phyloP scores from a whole-genome alignment of 495 filamentous ascomycete species.

The Neurospora sublineolata region DNA sequence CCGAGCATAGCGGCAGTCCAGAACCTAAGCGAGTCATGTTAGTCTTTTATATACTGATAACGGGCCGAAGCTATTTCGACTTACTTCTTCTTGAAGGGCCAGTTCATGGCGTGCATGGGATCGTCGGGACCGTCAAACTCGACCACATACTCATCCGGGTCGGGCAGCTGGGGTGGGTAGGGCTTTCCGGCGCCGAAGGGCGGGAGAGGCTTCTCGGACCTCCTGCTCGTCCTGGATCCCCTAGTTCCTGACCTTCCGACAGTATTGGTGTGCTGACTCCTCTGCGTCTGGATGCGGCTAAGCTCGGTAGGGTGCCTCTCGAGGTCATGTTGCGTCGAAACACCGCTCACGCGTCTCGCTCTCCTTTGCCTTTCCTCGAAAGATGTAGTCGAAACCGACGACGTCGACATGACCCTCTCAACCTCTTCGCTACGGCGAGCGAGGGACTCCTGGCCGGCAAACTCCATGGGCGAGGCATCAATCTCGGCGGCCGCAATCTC shows the following conservation, averaged over 20 bases:
- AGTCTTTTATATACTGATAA: conserved; percentile 1
- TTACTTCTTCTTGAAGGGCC: conserved; percentile 66
- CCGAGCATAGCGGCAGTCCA: conserved; percentile 61
- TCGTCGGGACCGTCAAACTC: conserved; percentile 75
- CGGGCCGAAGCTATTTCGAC: conserved; percentile 13
- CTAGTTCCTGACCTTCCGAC: conserved; percentile 41
- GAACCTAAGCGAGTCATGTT: conserved; percentile 33
- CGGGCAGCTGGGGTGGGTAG: conserved; percentile 61
- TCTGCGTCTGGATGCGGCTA: conserved; percentile 61
- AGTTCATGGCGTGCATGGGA: conserved; percentile 74
- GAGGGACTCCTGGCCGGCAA: conserved; percentile 12
- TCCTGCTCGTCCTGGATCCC: conserved; percentile 33
- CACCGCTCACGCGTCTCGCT: conserved; percentile 37
- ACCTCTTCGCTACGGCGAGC: conserved; percentile 31
- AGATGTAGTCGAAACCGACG: conserved; percentile 37
- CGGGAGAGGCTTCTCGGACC: conserved; percentile 45
- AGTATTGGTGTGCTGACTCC: conserved; percentile 64
- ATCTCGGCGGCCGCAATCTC: conserved; percentile 40
- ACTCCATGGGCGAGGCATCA: conserved; percentile 20
- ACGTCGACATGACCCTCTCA: conserved; percentile 37
- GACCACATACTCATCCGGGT: conserved; percentile 73
- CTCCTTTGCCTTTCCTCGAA: conserved; percentile 17
- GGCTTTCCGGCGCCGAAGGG: conserved; percentile 63
- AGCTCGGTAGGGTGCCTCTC: conserved; percentile 65
- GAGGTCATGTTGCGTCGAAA: conserved; percentile 55